Base-by-base conservation (phyloP, 2,329 filamentous ascomycete genomes). In the Microcyclosporella mali region DNA sequence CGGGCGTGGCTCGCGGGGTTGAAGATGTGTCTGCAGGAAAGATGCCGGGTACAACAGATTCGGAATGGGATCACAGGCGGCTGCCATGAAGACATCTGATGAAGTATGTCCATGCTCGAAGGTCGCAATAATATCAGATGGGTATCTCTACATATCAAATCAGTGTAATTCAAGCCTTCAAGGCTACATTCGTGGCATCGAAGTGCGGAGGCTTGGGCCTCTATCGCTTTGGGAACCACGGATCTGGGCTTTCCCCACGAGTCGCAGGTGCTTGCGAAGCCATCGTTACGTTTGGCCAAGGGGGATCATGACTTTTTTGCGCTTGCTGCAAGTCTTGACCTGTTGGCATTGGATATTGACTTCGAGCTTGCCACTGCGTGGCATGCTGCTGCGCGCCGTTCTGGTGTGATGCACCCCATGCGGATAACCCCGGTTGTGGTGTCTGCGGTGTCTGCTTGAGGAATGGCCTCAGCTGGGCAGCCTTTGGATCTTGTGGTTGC, bases 1-100 rank as follows among this genome's bases (percentile, higher is more conserved):
- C 14, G 58, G 56, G 25, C 59, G 57, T 36, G 58, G 69, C 32
- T 63, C 64, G 3, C 19, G 67, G 67, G 1, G 62, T 70, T 9
- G 69, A 70, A 60, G 56, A 67, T 37, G 66, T 66, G 45, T 67
- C 67, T 4, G 61, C 68, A 42, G 68, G 68, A 14, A 70, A 67
- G 57, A 70, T 62, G 51, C 41, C 41, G 12, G 41, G 41, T 6
- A 38, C 31, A 33, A 43, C 41, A 19, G 41, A 43, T 17, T 33
- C 27, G 12, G 36, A 36, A 2, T 43, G 41, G 41, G 41, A 43
- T 21, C 39, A 41, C 34, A 31, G 39, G 21, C 30, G 30, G 30
- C 6, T 32, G 30, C 30, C 30, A 12, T 32, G n/a, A 16, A 32
- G 21, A 25, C 4, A 9, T 9, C 9, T 25, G 21, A 9, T 4